phyloP scores from a whole-genome alignment of 108 stramenopile genomes.

The Asterionellopsis glacialis region DNA sequence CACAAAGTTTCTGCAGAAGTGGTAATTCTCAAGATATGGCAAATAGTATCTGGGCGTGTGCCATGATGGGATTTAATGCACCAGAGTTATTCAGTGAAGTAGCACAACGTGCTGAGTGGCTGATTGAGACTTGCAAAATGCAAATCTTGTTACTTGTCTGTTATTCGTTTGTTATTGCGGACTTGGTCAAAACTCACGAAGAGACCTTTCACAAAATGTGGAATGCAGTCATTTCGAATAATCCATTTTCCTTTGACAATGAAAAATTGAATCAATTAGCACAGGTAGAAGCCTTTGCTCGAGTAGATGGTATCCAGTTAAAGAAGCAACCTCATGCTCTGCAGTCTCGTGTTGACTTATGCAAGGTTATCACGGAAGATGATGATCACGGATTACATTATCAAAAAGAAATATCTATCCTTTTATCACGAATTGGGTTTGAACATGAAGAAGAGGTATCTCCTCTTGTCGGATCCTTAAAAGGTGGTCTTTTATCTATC shows the following conservation, averaged over 20 bases:
- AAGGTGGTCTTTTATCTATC: constrained; percentile 8
- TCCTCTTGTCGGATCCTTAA: background rate
- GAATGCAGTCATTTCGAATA: background rate
- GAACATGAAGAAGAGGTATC: background rate
- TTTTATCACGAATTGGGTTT: background rate
- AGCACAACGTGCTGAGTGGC: constrained; percentile 1
- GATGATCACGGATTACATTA: background rate
- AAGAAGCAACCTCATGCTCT: background rate
- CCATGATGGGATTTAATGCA: constrained; percentile 1
- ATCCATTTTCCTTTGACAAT: background rate
- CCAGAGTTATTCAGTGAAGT: constrained; percentile 13
- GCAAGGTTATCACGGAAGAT: background rate
- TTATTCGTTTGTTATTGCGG: constrained; percentile 7
- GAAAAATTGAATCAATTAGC: background rate
- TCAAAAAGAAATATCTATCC: background rate
- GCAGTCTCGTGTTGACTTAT: background rate
- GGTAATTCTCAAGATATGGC: constrained; percentile 12
- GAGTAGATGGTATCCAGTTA: background rate
- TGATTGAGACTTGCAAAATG: constrained; percentile 7
- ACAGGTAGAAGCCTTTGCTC: background rate
- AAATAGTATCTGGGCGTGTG: constrained; percentile 17
- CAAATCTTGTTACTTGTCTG: constrained; percentile 5
- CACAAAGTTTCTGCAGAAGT: background rate
- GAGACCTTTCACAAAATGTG: background rate
- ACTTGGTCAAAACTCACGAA: constrained; percentile 2